Evolutionary conservation across 2,329 filamentous ascomycete species (phyloP).

Genomic region (Penicillium thymicola): DNA sequence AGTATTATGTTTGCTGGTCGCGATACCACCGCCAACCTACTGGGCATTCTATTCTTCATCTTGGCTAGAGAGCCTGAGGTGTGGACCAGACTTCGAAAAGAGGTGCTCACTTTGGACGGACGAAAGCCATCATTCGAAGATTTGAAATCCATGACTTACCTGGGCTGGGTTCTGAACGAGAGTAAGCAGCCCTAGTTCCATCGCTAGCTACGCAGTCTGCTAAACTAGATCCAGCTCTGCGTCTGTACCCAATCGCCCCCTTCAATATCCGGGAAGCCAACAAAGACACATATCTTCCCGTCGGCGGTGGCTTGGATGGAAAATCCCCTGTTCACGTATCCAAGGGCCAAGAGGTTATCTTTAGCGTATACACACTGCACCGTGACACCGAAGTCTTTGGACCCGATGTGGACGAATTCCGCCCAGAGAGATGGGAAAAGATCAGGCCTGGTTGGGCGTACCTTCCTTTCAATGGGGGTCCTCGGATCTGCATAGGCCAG

Average conservation of each 20-base stretch:
- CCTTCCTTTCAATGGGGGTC: constrained; percentile 35
- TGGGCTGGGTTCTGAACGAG: constrained; percentile 26
- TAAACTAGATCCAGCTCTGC: constrained; percentile 29
- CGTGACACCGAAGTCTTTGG: constrained; percentile 53
- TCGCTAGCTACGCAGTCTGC: no score
- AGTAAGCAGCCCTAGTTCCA: constrained; percentile 8
- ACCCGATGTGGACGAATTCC: constrained; percentile 44
- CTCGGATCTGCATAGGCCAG: constrained; percentile 34
- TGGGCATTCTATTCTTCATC: constrained; percentile 46
- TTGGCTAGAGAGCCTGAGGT: constrained; percentile 41
- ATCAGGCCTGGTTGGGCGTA: constrained; percentile 31
- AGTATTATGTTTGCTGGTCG: constrained; percentile 52
- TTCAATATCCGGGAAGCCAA: constrained; percentile 39
- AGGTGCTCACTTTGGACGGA: constrained; percentile 23
- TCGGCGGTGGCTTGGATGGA: constrained; percentile 59
- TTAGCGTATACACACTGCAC: constrained; percentile 69
- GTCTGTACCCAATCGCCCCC: constrained; percentile 44
- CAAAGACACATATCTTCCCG: constrained; percentile 40
- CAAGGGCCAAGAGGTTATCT: constrained; percentile 63
- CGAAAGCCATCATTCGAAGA: constrained; percentile 22
- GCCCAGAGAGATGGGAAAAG: constrained; percentile 49
- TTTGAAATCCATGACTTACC: constrained; percentile 25
- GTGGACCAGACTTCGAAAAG: constrained; percentile 36
- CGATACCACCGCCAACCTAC: constrained; percentile 49
- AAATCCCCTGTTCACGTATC: constrained; percentile 60